These are phyloP conservation scores for Bodo saltans DNA, from an alignment of 78 protist species.

Conservation along the genomic window DNA sequence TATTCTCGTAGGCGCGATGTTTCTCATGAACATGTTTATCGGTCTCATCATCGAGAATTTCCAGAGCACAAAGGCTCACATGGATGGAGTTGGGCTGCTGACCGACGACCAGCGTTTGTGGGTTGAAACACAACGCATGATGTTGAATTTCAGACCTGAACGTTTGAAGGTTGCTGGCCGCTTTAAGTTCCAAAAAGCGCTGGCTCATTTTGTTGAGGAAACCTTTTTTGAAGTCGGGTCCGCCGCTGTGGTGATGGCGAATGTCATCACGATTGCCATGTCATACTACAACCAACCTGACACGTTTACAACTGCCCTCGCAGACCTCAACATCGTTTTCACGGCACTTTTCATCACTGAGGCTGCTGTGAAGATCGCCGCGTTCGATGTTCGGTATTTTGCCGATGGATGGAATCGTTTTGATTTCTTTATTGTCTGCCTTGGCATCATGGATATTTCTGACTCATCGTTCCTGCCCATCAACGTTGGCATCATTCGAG, in stretches of 20 bases:
- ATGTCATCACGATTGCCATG: constrained; percentile 18
- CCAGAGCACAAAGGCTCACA: not conserved
- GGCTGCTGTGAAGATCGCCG: constrained; percentile 8
- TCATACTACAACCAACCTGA: not conserved
- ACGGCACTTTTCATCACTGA: constrained; percentile 4
- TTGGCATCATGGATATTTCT: not conserved
- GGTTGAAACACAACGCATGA: constrained; percentile 8
- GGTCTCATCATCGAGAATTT: constrained; percentile 12
- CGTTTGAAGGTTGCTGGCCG: not conserved
- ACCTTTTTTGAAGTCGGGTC: not conserved
- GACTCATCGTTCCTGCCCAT: not conserved
- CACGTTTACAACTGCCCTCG: no score
- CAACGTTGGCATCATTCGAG: not conserved
- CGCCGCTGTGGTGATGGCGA: not conserved
- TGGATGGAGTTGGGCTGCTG: constrained; percentile 2
- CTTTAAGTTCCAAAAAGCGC: not conserved
- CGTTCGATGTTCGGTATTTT: constrained; percentile 11
- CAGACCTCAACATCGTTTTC: constrained; percentile 9
- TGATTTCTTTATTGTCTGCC: not conserved
- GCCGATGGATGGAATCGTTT: constrained; percentile 27
- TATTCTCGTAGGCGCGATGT: constrained; percentile 32
- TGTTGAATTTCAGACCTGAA: constrained; percentile 9
- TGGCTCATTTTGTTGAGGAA: not conserved
- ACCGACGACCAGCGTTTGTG: constrained; percentile 1
- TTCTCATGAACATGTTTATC: constrained; percentile 34